Evolutionary conservation across 495 filamentous ascomycete genomes (phyloP).

Genomic region (Xylaria nigripes): DNA sequence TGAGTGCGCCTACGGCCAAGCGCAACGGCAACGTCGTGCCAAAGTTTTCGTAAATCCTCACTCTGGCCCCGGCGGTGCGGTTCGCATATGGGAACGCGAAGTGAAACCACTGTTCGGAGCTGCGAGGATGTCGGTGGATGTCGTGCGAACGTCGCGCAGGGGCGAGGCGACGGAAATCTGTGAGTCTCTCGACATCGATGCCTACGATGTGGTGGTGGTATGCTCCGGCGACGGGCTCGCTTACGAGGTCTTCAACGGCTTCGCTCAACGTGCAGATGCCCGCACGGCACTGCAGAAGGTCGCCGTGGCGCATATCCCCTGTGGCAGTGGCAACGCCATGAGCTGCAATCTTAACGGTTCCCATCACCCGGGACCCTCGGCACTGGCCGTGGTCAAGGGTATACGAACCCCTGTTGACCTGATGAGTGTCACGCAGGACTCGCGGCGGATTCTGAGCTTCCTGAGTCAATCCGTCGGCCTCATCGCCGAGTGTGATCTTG

Average conservation of each 20-base stretch:
- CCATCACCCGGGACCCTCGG: constrained; percentile 62
- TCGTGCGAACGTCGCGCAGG: constrained; percentile 60
- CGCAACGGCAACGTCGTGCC: constrained; percentile 61
- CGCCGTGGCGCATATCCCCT: constrained; percentile 85
- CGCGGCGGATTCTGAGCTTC: constrained; percentile 68
- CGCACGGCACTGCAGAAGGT: constrained; percentile 63
- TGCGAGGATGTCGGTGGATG: constrained; percentile 66
- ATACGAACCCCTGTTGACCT: constrained; percentile 74
- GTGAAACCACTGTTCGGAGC: constrained; percentile 79
- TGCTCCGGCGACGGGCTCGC: constrained; percentile 91
- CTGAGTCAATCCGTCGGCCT: constrained; percentile 86
- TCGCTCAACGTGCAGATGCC: constrained; percentile 69
- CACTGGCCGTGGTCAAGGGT: constrained; percentile 78
- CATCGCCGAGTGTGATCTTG: constrained; percentile 81
- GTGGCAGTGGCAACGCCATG: constrained; percentile 92
- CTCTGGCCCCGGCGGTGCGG: constrained; percentile 73
- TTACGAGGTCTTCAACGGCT: constrained; percentile 90
- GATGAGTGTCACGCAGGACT: constrained; percentile 76
- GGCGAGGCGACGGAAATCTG: constrained; percentile 78
- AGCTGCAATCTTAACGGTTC: constrained; percentile 83
- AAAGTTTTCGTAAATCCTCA: constrained; percentile 89
- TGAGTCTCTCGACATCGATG: constrained; percentile 66
- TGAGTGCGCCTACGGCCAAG: constrained; percentile 58
- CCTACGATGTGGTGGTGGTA: constrained; percentile 74
- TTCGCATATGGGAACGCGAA: constrained; percentile 62